Conservation (phyloP, 306 rosid species). For the Rosa persica region DNA sequence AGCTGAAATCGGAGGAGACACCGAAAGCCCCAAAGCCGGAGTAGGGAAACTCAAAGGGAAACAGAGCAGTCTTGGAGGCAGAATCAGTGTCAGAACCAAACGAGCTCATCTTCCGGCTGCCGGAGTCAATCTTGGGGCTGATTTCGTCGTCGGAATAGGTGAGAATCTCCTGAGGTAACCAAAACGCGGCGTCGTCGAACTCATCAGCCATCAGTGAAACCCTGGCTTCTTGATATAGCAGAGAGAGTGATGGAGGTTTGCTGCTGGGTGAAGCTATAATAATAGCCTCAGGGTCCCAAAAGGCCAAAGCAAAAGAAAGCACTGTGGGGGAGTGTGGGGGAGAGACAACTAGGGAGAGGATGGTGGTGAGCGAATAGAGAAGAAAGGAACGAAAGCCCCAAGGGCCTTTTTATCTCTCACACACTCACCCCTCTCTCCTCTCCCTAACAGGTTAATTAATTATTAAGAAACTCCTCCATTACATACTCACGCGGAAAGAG, state of each 20-base stretch:
- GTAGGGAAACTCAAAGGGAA: conserved; percentile 39
- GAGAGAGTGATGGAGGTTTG: neutral
- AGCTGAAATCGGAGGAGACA: conserved; percentile 41
- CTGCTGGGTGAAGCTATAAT: conserved; percentile 21
- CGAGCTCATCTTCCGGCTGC: neutral
- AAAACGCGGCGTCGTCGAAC: conserved; percentile 66
- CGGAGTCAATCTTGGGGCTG: neutral
- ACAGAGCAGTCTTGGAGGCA: neutral
- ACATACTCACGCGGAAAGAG: neutral
- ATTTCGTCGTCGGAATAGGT: conserved; percentile 42
- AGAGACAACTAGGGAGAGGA: neutral
- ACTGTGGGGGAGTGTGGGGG: neutral
- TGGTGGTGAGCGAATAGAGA: neutral
- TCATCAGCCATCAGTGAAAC: conserved; percentile 44
- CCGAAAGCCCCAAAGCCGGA: conserved; percentile 33
- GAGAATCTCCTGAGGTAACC: conserved; percentile 77
- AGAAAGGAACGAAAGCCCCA: neutral
- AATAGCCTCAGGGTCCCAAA: conserved; percentile 6
- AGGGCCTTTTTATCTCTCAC: conserved; percentile 1
- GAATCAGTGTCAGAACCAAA: neutral
- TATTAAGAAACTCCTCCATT: neutral
- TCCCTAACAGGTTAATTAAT: neutral
- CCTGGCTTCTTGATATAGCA: too few species aligned
- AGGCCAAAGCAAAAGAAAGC: neutral
- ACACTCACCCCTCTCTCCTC: neutral